A percentile compares a stretch with the other conserved stretches of the same genome.
These are phyloP conservation scores for Hyaloperonospora brassicae DNA, from an alignment of 352 stramenopile genomes.

Conservation along the genomic window DNA sequence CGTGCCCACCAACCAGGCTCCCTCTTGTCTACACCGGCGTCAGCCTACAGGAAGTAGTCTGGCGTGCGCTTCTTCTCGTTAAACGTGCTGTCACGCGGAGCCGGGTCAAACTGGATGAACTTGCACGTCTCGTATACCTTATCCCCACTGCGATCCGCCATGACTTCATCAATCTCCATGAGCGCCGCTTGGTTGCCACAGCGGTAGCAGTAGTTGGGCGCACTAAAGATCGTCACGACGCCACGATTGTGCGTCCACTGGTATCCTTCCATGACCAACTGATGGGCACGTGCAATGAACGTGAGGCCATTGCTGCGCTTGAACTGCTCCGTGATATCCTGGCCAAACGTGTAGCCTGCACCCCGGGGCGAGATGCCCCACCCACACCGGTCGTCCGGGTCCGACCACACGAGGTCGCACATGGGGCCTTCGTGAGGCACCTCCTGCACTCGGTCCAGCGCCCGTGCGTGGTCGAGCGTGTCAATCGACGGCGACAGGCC, in stretches of 20 bases:
- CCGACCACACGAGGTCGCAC: slow-evolving; percentile 86
- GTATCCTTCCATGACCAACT: slow-evolving; percentile 93
- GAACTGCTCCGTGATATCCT: slow-evolving; percentile 87
- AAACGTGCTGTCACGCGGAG: slow-evolving; percentile 86
- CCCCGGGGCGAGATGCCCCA: slow-evolving; percentile 84
- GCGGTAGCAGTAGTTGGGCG: slow-evolving; percentile 93
- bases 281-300: slow-evolving; percentile 81
- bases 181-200: slow-evolving; percentile 94
- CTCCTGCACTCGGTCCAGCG: slow-evolving; percentile 80
- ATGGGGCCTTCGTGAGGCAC: slow-evolving; percentile 84
- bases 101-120: slow-evolving; percentile 89
- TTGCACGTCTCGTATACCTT: slow-evolving; percentile 90
- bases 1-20: neutral
- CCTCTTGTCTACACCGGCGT: neutral
- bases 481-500: slow-evolving; percentile 84
- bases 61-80: slow-evolving; percentile 89
- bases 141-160: slow-evolving; percentile 77
- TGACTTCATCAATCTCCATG: slow-evolving; percentile 92
- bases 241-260: slow-evolving; percentile 89
- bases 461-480: slow-evolving; percentile 78
- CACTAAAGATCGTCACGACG: slow-evolving; percentile 89
- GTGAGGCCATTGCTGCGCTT: slow-evolving; percentile 85
- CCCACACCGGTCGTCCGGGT: slow-evolving; percentile 80
- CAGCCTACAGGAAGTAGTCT: slow-evolving; percentile 87
- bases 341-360: slow-evolving; percentile 81